phyloP scores from a whole-genome alignment of 2,329 filamentous ascomycete genomes.

The Arthrobotrys pseudoclavata region DNA sequence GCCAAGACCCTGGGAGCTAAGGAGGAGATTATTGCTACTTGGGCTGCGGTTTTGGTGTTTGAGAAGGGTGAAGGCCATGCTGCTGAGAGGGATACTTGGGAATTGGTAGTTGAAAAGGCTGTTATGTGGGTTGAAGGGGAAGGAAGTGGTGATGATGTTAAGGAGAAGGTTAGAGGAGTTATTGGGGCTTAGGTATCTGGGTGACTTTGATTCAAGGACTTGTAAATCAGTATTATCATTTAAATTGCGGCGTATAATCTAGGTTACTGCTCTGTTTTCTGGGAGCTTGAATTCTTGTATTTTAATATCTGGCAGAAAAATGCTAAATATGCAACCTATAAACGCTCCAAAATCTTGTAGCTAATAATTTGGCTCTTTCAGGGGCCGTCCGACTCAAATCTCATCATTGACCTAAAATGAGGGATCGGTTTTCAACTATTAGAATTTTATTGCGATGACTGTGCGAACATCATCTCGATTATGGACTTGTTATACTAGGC shows the following conservation, averaged over 20 bases:
- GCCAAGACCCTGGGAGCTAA: conserved; percentile 37
- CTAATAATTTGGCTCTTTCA: too few relatives aligned
- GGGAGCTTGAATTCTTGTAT: too few relatives aligned
- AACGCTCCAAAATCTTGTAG: too few relatives aligned
- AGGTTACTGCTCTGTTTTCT: not conserved
- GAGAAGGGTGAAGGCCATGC: conserved; percentile 50
- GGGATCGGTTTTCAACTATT: too few relatives aligned
- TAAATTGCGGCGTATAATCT: not conserved
- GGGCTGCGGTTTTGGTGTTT: conserved; percentile 46
- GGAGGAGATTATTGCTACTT: conserved; percentile 45
- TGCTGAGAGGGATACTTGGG: conserved; percentile 55
- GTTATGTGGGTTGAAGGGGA: conserved; percentile 50
- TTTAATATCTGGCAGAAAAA: too few relatives aligned
- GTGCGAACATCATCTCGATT: too few relatives aligned
- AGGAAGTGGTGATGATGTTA: conserved; percentile 40
- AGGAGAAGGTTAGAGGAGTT: conserved; percentile 16
- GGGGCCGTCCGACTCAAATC: too few relatives aligned
- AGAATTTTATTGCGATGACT: too few relatives aligned
- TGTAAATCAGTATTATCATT: not conserved
- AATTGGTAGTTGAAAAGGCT: conserved; percentile 59
- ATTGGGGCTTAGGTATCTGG: conserved; percentile 33
- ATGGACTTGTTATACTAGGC: too few relatives aligned
- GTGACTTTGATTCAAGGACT: not conserved
- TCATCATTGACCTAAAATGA: too few relatives aligned
- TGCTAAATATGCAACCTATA: too few relatives aligned